These are phyloP conservation scores for Sporisorium iseilematis-ciliati DNA, from an alignment of 1,284 basidiomycete genomes.

Conservation along the genomic window DNA sequence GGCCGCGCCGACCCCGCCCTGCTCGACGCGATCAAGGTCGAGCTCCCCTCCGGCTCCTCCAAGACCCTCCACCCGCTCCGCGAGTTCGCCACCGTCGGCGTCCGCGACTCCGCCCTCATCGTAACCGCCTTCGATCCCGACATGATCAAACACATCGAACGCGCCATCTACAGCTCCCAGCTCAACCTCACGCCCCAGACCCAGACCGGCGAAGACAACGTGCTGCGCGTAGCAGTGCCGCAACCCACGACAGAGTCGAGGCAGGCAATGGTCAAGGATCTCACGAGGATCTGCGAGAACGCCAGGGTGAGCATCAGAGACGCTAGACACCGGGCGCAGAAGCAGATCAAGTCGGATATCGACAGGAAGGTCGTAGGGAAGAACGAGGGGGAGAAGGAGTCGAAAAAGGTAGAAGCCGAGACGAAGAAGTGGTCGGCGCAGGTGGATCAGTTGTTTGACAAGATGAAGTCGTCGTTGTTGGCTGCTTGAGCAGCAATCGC, in stretches of 20 bases:
- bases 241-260: slow-evolving; percentile 66
- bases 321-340: slow-evolving; percentile 63
- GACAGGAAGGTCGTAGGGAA: slow-evolving; percentile 63
- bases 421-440: slow-evolving; percentile 55
- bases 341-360: slow-evolving; percentile 65
- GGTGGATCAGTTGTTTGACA: slow-evolving; percentile 59
- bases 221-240: slow-evolving; percentile 64
- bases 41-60: slow-evolving; percentile 17
- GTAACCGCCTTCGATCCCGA: slow-evolving; percentile 64
- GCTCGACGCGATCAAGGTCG: slow-evolving; percentile 60
- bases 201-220: slow-evolving; percentile 56
- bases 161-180: slow-evolving; percentile 62
- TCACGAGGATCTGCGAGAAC: slow-evolving; percentile 65
- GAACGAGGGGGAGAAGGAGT: slow-evolving; percentile 59
- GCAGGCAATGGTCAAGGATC: slow-evolving; percentile 58
- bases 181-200: slow-evolving; percentile 62
- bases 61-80: slow-evolving; percentile 52
- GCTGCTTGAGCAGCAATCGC: background rate
- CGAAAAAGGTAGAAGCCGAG: slow-evolving; percentile 55
- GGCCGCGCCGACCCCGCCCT: slow-evolving; percentile 60
- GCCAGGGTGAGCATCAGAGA: slow-evolving; percentile 61
- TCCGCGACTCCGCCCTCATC: slow-evolving; percentile 60
- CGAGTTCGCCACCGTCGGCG: slow-evolving; percentile 67
- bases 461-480: slow-evolving; percentile 54
- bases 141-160: slow-evolving; percentile 66